Evolutionary conservation across 345 rosid species (phyloP).

Genomic region (Eucalyptus cloeziana): DNA sequence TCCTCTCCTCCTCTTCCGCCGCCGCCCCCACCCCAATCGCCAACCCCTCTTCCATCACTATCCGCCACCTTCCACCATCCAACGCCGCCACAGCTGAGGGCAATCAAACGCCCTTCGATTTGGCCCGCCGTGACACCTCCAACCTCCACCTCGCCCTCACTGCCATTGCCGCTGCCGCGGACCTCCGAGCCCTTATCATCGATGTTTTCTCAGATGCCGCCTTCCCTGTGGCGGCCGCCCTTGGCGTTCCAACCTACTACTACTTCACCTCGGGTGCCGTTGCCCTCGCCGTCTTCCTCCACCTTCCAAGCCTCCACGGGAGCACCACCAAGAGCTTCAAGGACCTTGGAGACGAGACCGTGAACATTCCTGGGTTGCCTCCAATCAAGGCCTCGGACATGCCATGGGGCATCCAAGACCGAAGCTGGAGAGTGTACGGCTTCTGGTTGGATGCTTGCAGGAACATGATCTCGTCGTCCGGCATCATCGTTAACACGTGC

Average conservation of each 20-base stretch:
- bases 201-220: constrained; percentile 12
- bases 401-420: neutral
- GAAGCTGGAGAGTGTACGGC: neutral
- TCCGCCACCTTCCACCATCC: constrained; percentile 11
- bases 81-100: neutral
- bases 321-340: neutral
- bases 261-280: constrained; percentile 3
- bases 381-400: neutral
- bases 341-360: neutral
- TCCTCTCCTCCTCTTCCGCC: neutral
- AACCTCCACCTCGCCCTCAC: neutral
- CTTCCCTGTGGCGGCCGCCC: neutral
- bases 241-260: constrained; percentile 9
- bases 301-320: neutral
- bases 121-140: constrained; percentile 1
- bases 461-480: neutral
- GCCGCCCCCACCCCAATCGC: neutral
- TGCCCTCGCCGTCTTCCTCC: constrained; percentile 1
- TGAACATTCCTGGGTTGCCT: constrained; percentile 11
- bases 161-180: neutral
- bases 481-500: neutral
- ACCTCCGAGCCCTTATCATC: constrained; percentile 4
- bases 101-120: neutral
- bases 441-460: neutral
- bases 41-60: constrained; percentile 5